Evolutionary conservation across 164 flowering plant genomes (phyloP).

Genomic region (Tinospora cordifolia): DNA sequence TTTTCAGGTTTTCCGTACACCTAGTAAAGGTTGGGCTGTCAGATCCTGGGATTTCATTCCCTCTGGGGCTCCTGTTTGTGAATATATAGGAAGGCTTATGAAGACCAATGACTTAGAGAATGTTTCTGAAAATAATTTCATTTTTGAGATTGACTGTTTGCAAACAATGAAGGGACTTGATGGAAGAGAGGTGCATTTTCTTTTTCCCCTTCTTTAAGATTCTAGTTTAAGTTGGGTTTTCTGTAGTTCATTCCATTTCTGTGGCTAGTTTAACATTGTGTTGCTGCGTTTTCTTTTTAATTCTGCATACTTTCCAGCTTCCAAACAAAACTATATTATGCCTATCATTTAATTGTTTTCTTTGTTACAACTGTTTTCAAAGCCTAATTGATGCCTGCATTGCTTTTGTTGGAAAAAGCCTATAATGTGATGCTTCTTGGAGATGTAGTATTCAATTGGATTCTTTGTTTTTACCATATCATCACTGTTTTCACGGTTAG

Average conservation of each 20-base stretch:
- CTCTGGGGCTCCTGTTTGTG: conserved; percentile 87
- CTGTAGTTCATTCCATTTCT: neutral
- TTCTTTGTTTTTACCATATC: too few relatives aligned
- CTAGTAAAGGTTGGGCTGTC: conserved; percentile 93
- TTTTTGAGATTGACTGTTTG: conserved; percentile 92
- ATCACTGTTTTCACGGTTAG: too few relatives aligned
- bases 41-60: conserved; percentile 93
- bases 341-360: too few relatives aligned
- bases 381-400: too few relatives aligned
- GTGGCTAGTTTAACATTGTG: neutral
- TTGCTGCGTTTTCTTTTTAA: neutral
- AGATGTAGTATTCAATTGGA: too few relatives aligned
- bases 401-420: too few relatives aligned
- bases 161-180: conserved; percentile 89
- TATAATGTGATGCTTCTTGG: too few relatives aligned
- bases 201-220: neutral
- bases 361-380: too few relatives aligned
- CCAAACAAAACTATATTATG: too few relatives aligned
- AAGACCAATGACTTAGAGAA: conserved; percentile 59
- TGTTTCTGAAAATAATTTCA: conserved; percentile 47
- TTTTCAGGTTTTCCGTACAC: conserved; percentile 78
- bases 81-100: conserved; percentile 67
- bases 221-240: neutral
- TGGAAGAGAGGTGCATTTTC: conserved; percentile 74
- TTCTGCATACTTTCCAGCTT: neutral